A percentile compares a stretch with the other conserved stretches of the same genome.
phyloP scores from a whole-genome alignment of 2,329 filamentous ascomycete species.

The Pezizomycotina sp. region DNA sequence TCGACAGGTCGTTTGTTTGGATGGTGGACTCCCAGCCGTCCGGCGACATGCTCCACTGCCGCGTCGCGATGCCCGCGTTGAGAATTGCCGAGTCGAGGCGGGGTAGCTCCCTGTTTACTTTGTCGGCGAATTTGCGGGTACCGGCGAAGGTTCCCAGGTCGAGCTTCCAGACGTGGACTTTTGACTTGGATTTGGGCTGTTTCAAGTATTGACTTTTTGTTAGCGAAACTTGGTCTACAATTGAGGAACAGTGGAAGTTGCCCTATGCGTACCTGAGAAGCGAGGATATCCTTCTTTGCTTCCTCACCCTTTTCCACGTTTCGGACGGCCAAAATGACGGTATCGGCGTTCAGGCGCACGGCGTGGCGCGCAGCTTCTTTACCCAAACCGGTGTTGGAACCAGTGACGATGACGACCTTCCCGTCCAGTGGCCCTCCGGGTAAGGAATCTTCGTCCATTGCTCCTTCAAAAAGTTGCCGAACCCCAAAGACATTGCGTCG shows the following conservation, averaged over 20 bases:
- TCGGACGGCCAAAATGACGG: conserved; percentile 32
- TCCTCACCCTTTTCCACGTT: conserved; percentile 31
- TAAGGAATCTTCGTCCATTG: too few relatives aligned
- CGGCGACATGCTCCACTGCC: conserved; percentile 11
- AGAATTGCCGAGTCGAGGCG: conserved; percentile 30
- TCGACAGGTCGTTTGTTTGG: conserved; percentile 44
- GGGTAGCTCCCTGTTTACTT: conserved; percentile 28
- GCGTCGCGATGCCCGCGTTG: conserved; percentile 11
- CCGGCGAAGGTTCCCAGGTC: conserved; percentile 35
- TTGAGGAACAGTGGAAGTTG: conserved; percentile 23
- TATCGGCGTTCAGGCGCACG: conserved; percentile 27
- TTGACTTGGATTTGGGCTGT: conserved; percentile 28
- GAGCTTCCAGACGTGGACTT: conserved; percentile 27
- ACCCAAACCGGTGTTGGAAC: conserved; percentile 33
- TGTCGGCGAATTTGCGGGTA: conserved; percentile 31
- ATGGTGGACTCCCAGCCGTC: conserved; percentile 38
- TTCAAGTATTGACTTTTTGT: conserved; percentile 30
- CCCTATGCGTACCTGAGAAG: conserved; percentile 4
- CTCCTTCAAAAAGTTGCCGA: too few relatives aligned
- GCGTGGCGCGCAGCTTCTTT: conserved; percentile 31
- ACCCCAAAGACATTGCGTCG: too few relatives aligned
- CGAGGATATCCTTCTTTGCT: conserved; percentile 29
- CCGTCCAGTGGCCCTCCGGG: too few relatives aligned
- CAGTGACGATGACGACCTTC: conserved; percentile 30
- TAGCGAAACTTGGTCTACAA: conserved; percentile 24